A percentile compares a stretch with the other conserved stretches of the same genome.
Evolutionary conservation across 1,284 basidiomycete genomes (phyloP).

Genomic region (Irpex sp.): DNA sequence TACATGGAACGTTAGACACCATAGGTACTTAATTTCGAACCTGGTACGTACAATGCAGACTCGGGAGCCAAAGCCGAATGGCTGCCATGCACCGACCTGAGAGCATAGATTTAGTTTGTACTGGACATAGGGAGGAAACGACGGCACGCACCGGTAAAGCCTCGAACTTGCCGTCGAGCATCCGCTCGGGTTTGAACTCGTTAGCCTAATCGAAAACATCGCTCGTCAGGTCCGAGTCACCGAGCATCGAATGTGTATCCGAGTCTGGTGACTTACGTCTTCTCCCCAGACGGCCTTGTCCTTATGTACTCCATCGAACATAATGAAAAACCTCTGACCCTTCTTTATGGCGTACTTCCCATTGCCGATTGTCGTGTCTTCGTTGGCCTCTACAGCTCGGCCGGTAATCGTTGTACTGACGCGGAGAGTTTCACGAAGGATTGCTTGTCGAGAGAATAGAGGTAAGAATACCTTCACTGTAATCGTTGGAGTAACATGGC

Average conservation of each 20-base stretch:
- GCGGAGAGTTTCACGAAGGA: conserved; percentile 44
- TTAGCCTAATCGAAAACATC: conserved; percentile 22
- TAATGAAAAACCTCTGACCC: conserved; percentile 28
- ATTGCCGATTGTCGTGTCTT: conserved; percentile 35
- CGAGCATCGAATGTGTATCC: background rate
- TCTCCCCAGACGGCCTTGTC: conserved; percentile 48
- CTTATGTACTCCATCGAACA: conserved; percentile 33
- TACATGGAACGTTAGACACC: background rate
- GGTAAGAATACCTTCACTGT: no score
- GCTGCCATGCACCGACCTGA: conserved; percentile 43
- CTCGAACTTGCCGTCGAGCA: conserved; percentile 45
- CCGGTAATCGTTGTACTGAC: conserved; percentile 37
- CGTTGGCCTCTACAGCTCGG: conserved; percentile 30
- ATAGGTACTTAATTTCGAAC: no score
- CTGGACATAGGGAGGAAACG: background rate
- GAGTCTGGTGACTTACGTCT: conserved; percentile 32
- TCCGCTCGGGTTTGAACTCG: conserved; percentile 42
- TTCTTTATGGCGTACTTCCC: conserved; percentile 39
- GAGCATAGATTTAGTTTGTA: background rate
- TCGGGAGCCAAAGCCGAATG: conserved; percentile 40
- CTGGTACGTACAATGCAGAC: conserved; percentile 33
- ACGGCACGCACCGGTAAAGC: conserved; percentile 32
- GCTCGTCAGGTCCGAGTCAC: no score
- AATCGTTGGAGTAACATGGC: conserved; percentile 1
- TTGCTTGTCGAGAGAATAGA: conserved; percentile 24